phyloP scores from a whole-genome alignment of 306 rosid genomes.

The Vicia faba region DNA sequence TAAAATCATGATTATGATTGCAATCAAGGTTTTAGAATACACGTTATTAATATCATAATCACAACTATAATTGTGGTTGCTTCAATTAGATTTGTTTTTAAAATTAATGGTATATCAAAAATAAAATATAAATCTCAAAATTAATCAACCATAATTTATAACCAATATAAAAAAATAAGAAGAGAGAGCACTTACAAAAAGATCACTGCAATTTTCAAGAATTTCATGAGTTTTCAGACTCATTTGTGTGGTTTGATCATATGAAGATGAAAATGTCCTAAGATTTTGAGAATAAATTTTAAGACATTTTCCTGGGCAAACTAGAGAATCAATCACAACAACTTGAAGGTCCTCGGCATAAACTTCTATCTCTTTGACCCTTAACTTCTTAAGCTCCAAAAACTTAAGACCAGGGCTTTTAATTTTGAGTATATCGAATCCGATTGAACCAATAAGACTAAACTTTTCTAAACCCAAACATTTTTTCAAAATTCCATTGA shows the following conservation, averaged over 20 bases:
- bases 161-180: background rate
- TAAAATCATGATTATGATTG: background rate
- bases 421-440: conserved; percentile 1
- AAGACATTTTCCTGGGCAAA: background rate
- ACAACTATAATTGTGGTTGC: background rate
- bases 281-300: background rate
- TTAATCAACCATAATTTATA: background rate
- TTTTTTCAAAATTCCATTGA: background rate
- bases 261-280: background rate
- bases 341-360: background rate
- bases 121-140: background rate
- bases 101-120: background rate
- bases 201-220: background rate
- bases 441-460: background rate
- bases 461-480: conserved; percentile 5
- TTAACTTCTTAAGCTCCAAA: conserved; percentile 16
- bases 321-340: background rate
- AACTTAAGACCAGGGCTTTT: background rate
- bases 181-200: background rate
- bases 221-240: background rate
- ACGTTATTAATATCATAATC: background rate
- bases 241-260: background rate
- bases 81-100: background rate
- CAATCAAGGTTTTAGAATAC: background rate
- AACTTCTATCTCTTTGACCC: conserved; percentile 2